Percentiles rank a stretch among this genome's conserved stretches.
These are phyloP conservation scores for Claviceps humidiphila DNA, from an alignment of 2,329 filamentous ascomycete genomes.

Conservation along the genomic window DNA sequence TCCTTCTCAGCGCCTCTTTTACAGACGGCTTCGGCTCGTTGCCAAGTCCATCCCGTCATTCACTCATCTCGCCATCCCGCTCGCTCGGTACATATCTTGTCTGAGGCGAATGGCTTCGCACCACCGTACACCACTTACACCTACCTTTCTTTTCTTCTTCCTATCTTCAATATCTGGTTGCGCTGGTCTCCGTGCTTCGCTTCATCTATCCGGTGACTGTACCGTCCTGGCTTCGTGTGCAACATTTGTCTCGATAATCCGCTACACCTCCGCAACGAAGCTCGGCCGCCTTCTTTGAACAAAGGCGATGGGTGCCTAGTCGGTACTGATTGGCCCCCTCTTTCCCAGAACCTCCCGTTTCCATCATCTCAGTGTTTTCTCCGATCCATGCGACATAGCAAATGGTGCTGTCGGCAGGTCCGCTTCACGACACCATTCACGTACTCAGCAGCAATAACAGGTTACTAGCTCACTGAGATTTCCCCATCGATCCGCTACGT, in stretches of 20 bases:
- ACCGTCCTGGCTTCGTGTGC: background rate
- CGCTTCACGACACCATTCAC: slow-evolving; percentile 11
- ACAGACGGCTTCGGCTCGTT: background rate
- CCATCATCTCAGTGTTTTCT: background rate
- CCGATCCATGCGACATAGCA: slow-evolving; percentile 28
- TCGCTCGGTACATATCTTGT: background rate
- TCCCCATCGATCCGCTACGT: background rate
- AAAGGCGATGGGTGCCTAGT: background rate
- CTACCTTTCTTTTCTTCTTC: background rate
- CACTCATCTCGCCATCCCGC: background rate
- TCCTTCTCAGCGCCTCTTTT: background rate
- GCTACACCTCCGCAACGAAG: background rate
- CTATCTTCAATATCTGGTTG: background rate
- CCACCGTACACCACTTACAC: background rate
- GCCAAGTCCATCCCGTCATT: background rate
- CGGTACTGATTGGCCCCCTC: background rate
- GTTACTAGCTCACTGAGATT: background rate
- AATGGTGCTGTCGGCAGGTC: slow-evolving; percentile 31
- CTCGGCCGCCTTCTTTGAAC: background rate
- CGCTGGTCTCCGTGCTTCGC: background rate
- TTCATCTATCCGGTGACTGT: background rate
- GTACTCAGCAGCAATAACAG: background rate
- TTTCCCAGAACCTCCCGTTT: background rate
- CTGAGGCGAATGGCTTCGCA: background rate
- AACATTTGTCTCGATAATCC: background rate